A percentile compares a stretch with the other conserved stretches of the same genome.
These are phyloP conservation scores for Gracilaria domingensis DNA, from an alignment of 23 red algal species.

Conservation along the genomic window DNA sequence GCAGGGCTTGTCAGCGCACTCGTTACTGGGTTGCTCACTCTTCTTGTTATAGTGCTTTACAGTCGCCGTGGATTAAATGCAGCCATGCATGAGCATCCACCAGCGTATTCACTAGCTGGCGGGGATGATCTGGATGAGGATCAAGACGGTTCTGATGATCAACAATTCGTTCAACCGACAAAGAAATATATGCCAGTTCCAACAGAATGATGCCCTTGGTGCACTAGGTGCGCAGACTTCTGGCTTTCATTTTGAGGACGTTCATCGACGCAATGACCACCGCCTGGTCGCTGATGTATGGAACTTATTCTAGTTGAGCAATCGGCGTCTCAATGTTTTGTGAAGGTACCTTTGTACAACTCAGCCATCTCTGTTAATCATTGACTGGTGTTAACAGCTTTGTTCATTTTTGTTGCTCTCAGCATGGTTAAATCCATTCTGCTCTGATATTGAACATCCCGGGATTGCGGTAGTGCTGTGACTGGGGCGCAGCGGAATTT, in stretches of 20 bases:
- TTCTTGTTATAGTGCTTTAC: slow-evolving; percentile 55
- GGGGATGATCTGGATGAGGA: slow-evolving; percentile 59
- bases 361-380: neutral
- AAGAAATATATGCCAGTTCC: slow-evolving; percentile 42
- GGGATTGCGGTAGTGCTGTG: neutral
- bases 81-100: slow-evolving; percentile 22
- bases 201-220: slow-evolving; percentile 5
- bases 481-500: neutral
- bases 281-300: neutral
- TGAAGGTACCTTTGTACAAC: neutral
- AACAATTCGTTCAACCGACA: slow-evolving; percentile 2
- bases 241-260: neutral
- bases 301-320: neutral
- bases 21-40: slow-evolving; percentile 3
- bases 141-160: slow-evolving; percentile 32
- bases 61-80: slow-evolving; percentile 36
- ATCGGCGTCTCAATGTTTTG: neutral
- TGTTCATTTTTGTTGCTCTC: neutral
- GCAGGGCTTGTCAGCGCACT: slow-evolving; percentile 32
- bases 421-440: neutral
- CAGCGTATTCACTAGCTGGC: slow-evolving; percentile 26
- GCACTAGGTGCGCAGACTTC: neutral
- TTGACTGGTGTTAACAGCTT: neutral
- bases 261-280: neutral
- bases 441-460: neutral